Evolutionary conservation across 345 rosid species (phyloP).

Genomic region (Brassica carinata): DNA sequence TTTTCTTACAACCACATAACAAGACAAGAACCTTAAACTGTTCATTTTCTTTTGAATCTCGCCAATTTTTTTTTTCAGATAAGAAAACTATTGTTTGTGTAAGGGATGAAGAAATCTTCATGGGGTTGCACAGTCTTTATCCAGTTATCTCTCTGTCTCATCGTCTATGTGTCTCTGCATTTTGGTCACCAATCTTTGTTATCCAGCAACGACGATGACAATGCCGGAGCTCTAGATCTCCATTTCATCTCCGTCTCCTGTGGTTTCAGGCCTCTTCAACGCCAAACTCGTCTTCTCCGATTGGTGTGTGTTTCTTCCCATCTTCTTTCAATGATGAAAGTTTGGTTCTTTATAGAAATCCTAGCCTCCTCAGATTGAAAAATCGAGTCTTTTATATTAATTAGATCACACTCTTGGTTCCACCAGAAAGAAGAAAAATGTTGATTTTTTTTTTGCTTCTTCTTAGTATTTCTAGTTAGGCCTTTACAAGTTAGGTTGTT

Average conservation of each 20-base stretch:
- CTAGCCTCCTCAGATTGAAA: neutral
- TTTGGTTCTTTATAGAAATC: neutral
- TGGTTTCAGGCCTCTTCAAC: conserved; percentile 50
- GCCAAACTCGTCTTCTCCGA: conserved; percentile 63
- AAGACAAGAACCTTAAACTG: neutral
- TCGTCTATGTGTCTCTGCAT: conserved; percentile 62
- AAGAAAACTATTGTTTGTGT: neutral
- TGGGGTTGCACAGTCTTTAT: conserved; percentile 61
- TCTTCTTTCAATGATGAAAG: conserved; percentile 13
- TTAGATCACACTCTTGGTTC: neutral
- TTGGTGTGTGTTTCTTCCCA: conserved; percentile 44
- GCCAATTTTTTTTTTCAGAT: neutral
- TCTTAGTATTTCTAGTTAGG: neutral
- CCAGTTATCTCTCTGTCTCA: conserved; percentile 59
- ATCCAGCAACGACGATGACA: conserved; percentile 32
- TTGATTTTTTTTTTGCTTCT: neutral
- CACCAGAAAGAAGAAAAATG: neutral
- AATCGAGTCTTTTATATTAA: neutral
- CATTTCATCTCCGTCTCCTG: conserved; percentile 69
- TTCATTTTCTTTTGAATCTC: neutral
- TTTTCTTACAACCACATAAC: conserved; percentile 16
- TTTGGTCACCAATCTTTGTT: conserved; percentile 54
- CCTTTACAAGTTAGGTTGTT: neutral
- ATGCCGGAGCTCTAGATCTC: conserved; percentile 41
- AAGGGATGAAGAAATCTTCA: conserved; percentile 53